Evolutionary conservation across 1,284 basidiomycete species (phyloP).

Genomic region (Exsudoporus floridanus): DNA sequence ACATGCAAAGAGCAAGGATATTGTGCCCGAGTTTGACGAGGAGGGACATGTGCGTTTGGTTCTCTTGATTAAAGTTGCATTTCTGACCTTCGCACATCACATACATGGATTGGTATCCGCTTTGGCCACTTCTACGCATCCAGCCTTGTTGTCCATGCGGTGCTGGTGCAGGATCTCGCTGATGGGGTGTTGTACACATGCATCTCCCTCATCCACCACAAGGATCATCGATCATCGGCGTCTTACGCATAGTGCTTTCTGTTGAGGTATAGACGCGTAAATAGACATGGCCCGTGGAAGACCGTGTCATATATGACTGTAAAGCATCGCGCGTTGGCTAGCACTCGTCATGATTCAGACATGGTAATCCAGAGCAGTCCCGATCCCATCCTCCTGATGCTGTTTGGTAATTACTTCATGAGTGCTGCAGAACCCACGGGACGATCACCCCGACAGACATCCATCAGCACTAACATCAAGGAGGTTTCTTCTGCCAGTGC

Average conservation of each 20-base stretch:
- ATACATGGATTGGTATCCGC: conserved; percentile 73
- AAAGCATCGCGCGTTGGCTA: not conserved
- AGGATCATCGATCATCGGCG: conserved; percentile 58
- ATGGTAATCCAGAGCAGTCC: conserved; percentile 40
- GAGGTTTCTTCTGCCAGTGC: conserved; percentile 87
- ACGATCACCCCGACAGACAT: conserved; percentile 82
- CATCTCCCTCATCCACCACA: conserved; percentile 78
- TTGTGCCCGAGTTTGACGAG: conserved; percentile 62
- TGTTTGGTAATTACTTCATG: conserved; percentile 95
- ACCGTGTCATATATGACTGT: not conserved
- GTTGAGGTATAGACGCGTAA: not conserved
- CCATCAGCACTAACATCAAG: too few species aligned
- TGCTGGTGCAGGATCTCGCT: conserved; percentile 53
- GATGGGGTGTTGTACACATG: conserved; percentile 76
- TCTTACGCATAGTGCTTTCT: conserved; percentile 49
- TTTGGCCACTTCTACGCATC: conserved; percentile 82
- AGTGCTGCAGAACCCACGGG: conserved; percentile 93
- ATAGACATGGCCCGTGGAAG: conserved; percentile 6
- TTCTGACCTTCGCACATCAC: not conserved
- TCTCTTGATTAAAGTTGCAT: not conserved
- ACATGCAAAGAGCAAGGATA: conserved; percentile 52
- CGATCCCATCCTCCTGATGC: conserved; percentile 85
- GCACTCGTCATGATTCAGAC: not conserved
- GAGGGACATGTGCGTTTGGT: conserved; percentile 53
- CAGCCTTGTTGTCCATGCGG: conserved; percentile 53